A percentile compares a stretch with the other conserved stretches of the same genome.
Evolutionary conservation across 345 rosid species (phyloP).

Genomic region (Gossypium raimondii): DNA sequence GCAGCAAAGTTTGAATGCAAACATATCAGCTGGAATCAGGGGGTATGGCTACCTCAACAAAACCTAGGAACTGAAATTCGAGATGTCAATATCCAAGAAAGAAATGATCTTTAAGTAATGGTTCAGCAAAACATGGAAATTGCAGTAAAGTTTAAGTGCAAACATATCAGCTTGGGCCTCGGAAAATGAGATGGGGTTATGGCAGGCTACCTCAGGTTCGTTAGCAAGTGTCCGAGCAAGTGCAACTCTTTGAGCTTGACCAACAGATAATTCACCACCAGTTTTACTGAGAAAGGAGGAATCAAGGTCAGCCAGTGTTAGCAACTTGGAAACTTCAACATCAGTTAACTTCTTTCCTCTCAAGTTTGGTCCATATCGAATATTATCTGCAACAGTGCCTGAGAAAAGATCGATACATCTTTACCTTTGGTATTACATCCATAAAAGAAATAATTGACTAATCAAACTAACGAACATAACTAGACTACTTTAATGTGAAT

Average conservation of each 20-base stretch:
- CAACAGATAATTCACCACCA: constrained; percentile 66
- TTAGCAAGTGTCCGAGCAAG: constrained; percentile 89
- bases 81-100: neutral
- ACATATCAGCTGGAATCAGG: no score
- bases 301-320: constrained; percentile 71
- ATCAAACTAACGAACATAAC: neutral
- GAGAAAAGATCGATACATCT: neutral
- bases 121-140: neutral
- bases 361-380: constrained; percentile 74
- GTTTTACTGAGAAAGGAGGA: constrained; percentile 47
- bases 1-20: no score
- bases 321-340: constrained; percentile 48
- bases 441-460: neutral
- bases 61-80: constrained; percentile 29
- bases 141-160: neutral
- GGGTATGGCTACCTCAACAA: constrained; percentile 23
- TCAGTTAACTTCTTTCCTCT: constrained; percentile 62
- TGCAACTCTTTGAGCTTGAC: constrained; percentile 94
- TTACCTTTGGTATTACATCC: neutral
- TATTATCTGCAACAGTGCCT: constrained; percentile 84
- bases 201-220: constrained; percentile 54
- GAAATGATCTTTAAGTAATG: neutral
- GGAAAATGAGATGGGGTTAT: no score
- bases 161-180: neutral
- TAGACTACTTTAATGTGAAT: neutral